Evolutionary conservation across 1,284 basidiomycete species (phyloP).

Genomic region (Marasmius tenuissimus): DNA sequence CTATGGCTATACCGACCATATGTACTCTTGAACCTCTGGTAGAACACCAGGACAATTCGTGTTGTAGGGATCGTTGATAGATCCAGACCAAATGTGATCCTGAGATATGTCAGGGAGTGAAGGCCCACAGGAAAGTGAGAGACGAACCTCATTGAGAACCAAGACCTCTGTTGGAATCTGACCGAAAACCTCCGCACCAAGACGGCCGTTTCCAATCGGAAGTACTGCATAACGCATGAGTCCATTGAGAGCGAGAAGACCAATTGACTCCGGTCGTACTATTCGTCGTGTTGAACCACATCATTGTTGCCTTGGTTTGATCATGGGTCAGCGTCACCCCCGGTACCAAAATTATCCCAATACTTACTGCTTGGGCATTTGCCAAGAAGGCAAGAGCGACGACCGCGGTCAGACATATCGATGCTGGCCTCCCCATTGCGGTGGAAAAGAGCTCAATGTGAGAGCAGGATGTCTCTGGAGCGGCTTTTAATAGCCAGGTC

Average conservation of each 20-base stretch:
- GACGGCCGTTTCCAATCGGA: conserved; percentile 14
- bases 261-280: background rate
- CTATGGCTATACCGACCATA: conserved; percentile 6
- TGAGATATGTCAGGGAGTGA: background rate
- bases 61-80: conserved; percentile 13
- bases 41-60: conserved; percentile 9
- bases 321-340: background rate
- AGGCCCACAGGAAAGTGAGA: background rate
- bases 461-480: no score
- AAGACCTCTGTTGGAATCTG: conserved; percentile 10
- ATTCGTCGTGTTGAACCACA: background rate
- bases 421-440: no score
- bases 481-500: no score
- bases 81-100: conserved; percentile 18
- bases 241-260: background rate
- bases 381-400: background rate
- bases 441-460: no score
- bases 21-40: conserved; percentile 9
- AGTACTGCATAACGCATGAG: conserved; percentile 7
- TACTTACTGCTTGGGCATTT: background rate
- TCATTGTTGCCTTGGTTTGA: background rate
- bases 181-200: conserved; percentile 13
- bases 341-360: background rate
- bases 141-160: conserved; percentile 11
- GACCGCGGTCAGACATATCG: no score